Evolutionary conservation across 1,284 basidiomycete species (phyloP).

Genomic region (Agroathelia rolfsii): DNA sequence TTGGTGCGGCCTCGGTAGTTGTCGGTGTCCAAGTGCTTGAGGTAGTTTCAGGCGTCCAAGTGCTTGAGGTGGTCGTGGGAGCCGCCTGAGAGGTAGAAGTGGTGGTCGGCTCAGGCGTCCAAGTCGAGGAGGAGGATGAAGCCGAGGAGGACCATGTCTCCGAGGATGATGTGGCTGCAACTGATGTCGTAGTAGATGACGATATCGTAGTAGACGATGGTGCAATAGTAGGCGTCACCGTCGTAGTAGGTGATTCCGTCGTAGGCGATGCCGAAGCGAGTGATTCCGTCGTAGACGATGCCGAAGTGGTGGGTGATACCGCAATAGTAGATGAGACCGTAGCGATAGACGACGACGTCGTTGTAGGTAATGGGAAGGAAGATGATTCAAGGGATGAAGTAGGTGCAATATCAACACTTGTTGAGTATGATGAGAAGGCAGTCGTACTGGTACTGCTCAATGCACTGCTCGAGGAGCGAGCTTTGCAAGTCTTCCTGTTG

Average conservation of each 20-base stretch:
- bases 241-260: conserved; percentile 4
- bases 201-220: conserved; percentile 6
- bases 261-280: conserved; percentile 9
- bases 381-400: conserved; percentile 15
- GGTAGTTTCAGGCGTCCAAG: conserved; percentile 12
- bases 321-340: conserved; percentile 4
- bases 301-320: not conserved
- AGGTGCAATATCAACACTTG: too few relatives aligned
- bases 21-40: conserved; percentile 8
- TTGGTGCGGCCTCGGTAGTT: conserved; percentile 11
- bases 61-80: conserved; percentile 10
- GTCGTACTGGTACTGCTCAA: too few relatives aligned
- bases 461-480: conserved; percentile 13
- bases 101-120: conserved; percentile 11
- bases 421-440: too few relatives aligned
- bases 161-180: conserved; percentile 18
- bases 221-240: conserved; percentile 9
- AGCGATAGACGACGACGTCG: not conserved
- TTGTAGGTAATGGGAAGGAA: conserved; percentile 11
- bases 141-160: conserved; percentile 13
- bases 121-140: conserved; percentile 15
- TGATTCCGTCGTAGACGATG: conserved; percentile 5
- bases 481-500: conserved; percentile 19
- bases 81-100: conserved; percentile 12
- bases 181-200: conserved; percentile 4